Conservation (phyloP, 441 rosid species). For the Francoa sonchifolia region DNA sequence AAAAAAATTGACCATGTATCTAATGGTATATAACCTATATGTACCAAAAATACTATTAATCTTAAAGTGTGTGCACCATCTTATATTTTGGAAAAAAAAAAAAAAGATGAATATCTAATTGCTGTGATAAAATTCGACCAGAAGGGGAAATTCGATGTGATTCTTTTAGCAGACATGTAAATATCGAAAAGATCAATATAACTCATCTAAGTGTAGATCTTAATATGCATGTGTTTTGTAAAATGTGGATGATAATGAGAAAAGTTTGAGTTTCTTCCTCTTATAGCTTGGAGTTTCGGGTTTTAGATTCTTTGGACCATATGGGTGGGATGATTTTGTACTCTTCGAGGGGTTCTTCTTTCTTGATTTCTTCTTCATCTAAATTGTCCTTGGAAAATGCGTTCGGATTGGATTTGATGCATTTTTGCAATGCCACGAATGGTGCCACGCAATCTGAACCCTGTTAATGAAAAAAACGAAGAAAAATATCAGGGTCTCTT, state of each 20-base stretch:
- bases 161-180: too few relatives aligned
- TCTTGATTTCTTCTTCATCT: slow-evolving; percentile 28
- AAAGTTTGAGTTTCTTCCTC: not conserved
- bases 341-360: slow-evolving; percentile 38
- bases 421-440: slow-evolving; percentile 69
- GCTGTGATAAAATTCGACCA: too few relatives aligned
- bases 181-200: too few relatives aligned
- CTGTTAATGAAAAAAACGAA: slow-evolving; percentile 18
- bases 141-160: too few relatives aligned
- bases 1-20: too few relatives aligned
- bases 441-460: slow-evolving; percentile 81
- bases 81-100: too few relatives aligned
- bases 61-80: too few relatives aligned
- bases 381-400: slow-evolving; percentile 51
- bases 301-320: slow-evolving; percentile 47
- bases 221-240: not conserved
- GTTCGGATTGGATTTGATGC: slow-evolving; percentile 59
- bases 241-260: not conserved
- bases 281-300: slow-evolving; percentile 45
- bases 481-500: not conserved
- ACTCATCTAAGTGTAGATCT: not conserved
- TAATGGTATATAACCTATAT: too few relatives aligned
- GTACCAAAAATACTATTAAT: too few relatives aligned
- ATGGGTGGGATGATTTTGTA: slow-evolving; percentile 55
- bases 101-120: too few relatives aligned